Conservation (phyloP, 2,329 filamentous ascomycete species). For the Bertia moriformis region DNA sequence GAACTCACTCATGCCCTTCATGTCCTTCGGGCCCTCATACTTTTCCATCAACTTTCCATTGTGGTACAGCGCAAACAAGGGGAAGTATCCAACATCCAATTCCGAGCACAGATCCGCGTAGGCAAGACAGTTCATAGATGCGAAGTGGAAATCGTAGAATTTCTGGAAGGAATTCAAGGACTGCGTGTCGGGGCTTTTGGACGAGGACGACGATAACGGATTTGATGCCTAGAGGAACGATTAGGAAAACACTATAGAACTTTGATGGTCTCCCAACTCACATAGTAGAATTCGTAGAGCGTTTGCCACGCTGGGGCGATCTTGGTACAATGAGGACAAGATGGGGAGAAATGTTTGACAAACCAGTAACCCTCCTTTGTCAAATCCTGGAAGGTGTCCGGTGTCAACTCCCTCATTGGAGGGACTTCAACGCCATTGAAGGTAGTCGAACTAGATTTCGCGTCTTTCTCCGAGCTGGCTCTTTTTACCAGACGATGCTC, state of each 20-base stretch:
- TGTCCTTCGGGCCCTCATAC: constrained; percentile 51
- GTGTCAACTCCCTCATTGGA: constrained; percentile 44
- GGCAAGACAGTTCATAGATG: constrained; percentile 69
- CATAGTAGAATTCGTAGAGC: constrained; percentile 87
- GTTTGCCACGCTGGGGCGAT: constrained; percentile 83
- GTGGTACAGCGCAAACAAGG: constrained; percentile 67
- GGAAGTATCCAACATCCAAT: constrained; percentile 55
- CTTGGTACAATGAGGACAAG: constrained; percentile 58
- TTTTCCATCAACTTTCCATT: constrained; percentile 55
- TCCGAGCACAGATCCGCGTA: constrained; percentile 64
- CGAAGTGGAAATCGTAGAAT: constrained; percentile 85
- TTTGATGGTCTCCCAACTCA: constrained; percentile 49
- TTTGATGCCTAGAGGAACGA: neutral
- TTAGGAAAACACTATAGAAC: neutral
- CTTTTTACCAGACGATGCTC: neutral
- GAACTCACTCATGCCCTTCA: constrained; percentile 50
- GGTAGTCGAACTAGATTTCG: constrained; percentile 20
- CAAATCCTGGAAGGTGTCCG: constrained; percentile 39
- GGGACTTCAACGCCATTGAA: constrained; percentile 58
- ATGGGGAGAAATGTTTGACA: constrained; percentile 31
- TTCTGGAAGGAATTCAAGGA: constrained; percentile 44
- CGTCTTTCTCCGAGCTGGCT: neutral
- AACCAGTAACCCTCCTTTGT: constrained; percentile 26
- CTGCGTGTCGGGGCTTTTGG: neutral
- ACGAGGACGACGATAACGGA: neutral